Evolutionary conservation across 495 filamentous ascomycete genomes (phyloP).

Genomic region (Penicillium turbatum): DNA sequence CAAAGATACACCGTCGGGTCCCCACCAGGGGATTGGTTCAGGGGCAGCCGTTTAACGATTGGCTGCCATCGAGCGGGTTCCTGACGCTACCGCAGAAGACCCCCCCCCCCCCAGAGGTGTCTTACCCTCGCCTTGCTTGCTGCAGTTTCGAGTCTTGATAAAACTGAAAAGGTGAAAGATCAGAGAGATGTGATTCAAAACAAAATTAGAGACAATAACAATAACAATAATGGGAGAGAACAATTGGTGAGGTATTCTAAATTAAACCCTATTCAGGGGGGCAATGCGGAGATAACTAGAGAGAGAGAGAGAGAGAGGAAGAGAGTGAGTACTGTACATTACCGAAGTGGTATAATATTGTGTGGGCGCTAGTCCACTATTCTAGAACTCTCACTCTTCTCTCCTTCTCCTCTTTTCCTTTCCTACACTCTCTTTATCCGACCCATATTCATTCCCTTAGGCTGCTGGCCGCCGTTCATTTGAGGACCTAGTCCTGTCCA

Average conservation of each 20-base stretch:
- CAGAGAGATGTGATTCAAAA: background rate
- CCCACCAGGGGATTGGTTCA: slow-evolving; percentile 19
- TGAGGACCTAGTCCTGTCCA: slow-evolving; percentile 27
- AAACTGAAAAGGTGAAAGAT: background rate
- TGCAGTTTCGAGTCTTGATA: slow-evolving; percentile 5
- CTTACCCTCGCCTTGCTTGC: slow-evolving; percentile 15
- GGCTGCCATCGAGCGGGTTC: slow-evolving; percentile 22
- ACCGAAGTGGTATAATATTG: background rate
- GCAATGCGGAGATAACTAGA: slow-evolving; percentile 8
- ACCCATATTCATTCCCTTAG: slow-evolving; percentile 25
- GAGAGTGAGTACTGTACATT: background rate
- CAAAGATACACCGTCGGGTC: too few relatives aligned
- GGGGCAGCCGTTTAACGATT: slow-evolving; percentile 22
- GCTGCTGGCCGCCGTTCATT: slow-evolving; percentile 34
- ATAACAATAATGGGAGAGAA: background rate
- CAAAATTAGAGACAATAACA: background rate
- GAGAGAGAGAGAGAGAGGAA: too few relatives aligned
- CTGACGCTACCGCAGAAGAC: slow-evolving; percentile 24
- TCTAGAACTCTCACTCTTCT: slow-evolving; percentile 16
- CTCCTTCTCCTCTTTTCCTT: slow-evolving; percentile 25
- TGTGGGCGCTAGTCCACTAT: slow-evolving; percentile 1
- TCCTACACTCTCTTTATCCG: slow-evolving; percentile 15
- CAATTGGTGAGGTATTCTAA: background rate
- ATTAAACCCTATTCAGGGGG: slow-evolving; percentile 8
- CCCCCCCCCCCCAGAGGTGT: background rate